These are phyloP conservation scores for Naganishia onofrii DNA, from an alignment of 768 basidiomycete species.

Conservation along the genomic window DNA sequence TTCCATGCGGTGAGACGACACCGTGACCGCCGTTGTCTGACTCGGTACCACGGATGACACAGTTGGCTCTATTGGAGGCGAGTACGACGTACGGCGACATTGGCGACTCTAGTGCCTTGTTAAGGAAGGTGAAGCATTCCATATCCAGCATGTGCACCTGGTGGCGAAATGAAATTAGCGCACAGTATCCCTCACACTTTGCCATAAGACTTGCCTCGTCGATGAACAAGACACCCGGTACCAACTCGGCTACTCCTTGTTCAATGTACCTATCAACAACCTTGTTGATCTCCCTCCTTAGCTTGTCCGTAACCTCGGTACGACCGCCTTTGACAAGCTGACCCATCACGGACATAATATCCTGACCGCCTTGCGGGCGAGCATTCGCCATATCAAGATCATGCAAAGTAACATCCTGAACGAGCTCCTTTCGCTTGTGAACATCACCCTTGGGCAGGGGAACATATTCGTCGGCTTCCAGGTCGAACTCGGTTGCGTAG, in stretches of 20 bases:
- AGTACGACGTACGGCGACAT: conserved; percentile 97
- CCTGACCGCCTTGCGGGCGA: conserved; percentile 82
- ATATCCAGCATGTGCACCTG: conserved; percentile 99
- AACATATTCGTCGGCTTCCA: conserved; percentile 97
- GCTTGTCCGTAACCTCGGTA: conserved; percentile 95
- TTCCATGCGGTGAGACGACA: conserved; percentile 84
- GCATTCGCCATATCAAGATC: conserved; percentile 97
- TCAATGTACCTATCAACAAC: conserved; percentile 96
- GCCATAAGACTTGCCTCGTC: conserved; percentile 81
- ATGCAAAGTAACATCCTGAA: conserved; percentile 90
- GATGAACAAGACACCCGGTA: conserved; percentile 96
- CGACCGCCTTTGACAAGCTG: conserved; percentile 83
- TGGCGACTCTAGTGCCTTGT: conserved; percentile 84
- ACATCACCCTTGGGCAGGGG: conserved; percentile 95
- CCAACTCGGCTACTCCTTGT: conserved; percentile 94
- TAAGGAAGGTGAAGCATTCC: conserved; percentile 97
- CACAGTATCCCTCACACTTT: too few species aligned
- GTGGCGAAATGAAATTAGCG: background rate
- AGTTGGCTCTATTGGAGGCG: conserved; percentile 91
- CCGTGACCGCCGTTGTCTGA: conserved; percentile 57
- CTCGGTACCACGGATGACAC: conserved; percentile 84
- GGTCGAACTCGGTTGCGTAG: conserved; percentile 93
- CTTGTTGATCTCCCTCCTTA: conserved; percentile 92
- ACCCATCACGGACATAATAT: conserved; percentile 97
- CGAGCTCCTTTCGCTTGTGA: conserved; percentile 90